Evolutionary conservation across 345 rosid genomes (phyloP), one percentile per base, ranked within the genome.

Genomic region (Aquilaria sinensis): DNA sequence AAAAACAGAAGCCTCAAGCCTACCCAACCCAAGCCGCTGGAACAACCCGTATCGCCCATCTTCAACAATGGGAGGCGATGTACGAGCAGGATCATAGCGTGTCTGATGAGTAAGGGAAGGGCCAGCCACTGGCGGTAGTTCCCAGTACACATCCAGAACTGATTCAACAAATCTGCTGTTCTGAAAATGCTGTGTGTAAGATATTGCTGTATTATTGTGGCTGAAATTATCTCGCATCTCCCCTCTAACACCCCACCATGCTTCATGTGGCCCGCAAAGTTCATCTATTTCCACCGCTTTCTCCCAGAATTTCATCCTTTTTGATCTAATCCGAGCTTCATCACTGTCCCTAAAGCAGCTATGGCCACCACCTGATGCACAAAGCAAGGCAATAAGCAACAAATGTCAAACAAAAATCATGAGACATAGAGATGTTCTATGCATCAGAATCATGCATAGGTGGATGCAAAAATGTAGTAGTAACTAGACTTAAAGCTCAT

Each of bases 191-290:
- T 91, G 88, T 0, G 57, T 69, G 54, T 83, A 75, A 7, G 99
- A 80, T 72, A 95, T 80, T 11, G 60, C 71, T 31, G 77, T 71
- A 58, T 86, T 91, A 41, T 79, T 87, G 74, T 95, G 97, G 74
- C 87, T 95, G 61, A 95, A 95, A 54, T 95, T 72, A 69, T 95
- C 99, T 9, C 88, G 83, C 91, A 89, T 89, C 67, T 81, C 83
- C 55, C 99, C 97, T 75, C 80, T 74, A 45, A 95, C 96, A 29
- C 99, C 99, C 99, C 99, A 95, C 99, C 99, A 95, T 11, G 87
- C 81, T 72, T 95, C 96, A 3, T 81, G 73, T 0, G 78, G 75
- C 49, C 96, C 96, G 31, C 99, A 95, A 29, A 95, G 78, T 65
- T 91, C 99, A 55, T 85, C 85, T 64, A 65, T 47, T 53, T 84